Base-by-base conservation (phyloP, 148 eudicot species). In the Silene latifolia region DNA sequence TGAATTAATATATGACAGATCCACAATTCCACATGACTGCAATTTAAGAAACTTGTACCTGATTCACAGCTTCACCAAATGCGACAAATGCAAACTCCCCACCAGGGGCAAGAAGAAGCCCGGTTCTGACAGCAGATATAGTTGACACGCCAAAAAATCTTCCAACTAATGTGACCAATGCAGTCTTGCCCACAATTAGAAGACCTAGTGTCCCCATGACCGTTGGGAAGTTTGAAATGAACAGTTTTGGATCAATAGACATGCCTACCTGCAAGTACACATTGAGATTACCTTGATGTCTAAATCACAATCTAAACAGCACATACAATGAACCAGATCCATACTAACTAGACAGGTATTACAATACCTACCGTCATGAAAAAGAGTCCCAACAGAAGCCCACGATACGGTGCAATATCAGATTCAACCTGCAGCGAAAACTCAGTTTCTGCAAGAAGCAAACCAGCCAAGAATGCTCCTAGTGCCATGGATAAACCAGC, bases 401-500 rank as follows among this genome's bases (percentile, higher is more conserved):
- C 99, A 80, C 97, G 98, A 78, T 95, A 92, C 76, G 99, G 99
- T 88, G 99, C 99, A 81, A 95, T 95, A 87, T 95, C 99, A 74
- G 99, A 95, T 77, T 95, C 99, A 76, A 95, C 99, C 80, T 95
- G 99, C 80, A 95, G 79, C 20, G 99, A 92, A 80, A 95, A 95
- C 78, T 95, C 98, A 44, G 94, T 95, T 88, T 95, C 99, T 57
- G 99, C 99, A 75, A 95, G 94, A 76, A 95, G 98, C 84, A 92
- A 83, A 89, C 99, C 99, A 82, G 99, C 99, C 84, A 95, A 86
- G 86, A 95, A 95, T 67, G 99, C 99, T 75, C 99, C 99, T 71
- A 95, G 69, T 66, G 99, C 97, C 99, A 95, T 95, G 78, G 99
- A 95, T 78, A 95, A 90, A 65, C 99, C 99, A 89, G 99, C 99